phyloP scores from a whole-genome alignment of 495 filamentous ascomycete species.

The Terfezia boudieri region DNA sequence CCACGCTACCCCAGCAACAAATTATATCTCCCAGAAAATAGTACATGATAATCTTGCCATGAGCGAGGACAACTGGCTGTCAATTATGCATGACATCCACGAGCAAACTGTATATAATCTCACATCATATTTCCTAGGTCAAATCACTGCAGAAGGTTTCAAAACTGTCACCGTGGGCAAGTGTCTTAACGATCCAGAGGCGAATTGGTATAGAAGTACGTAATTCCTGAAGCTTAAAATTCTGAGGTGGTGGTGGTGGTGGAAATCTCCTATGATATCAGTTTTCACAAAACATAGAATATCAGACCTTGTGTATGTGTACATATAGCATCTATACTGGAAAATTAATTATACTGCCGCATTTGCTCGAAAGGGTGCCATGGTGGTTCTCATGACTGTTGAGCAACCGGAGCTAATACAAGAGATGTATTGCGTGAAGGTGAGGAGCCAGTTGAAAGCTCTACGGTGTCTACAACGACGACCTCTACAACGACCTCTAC shows the following conservation, averaged over 20 bases:
- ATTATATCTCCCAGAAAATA: slow-evolving; percentile 39
- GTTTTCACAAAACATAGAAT: neutral
- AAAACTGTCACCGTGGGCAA: slow-evolving; percentile 23
- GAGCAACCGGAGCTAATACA: neutral
- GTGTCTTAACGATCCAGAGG: slow-evolving; percentile 20
- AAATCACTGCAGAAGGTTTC: slow-evolving; percentile 28
- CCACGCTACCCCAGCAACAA: slow-evolving; percentile 29
- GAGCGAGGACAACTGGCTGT: slow-evolving; percentile 18
- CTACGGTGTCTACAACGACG: neutral
- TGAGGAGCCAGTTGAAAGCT: neutral
- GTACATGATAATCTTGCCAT: slow-evolving; percentile 12
- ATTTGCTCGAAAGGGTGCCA: neutral
- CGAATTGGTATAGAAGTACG: slow-evolving; percentile 25
- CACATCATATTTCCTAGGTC: slow-evolving; percentile 38
- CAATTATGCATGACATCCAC: slow-evolving; percentile 39
- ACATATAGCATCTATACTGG: no score
- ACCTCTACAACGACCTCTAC: neutral
- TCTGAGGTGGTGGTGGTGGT: neutral
- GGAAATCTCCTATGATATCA: neutral
- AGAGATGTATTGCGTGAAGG: neutral
- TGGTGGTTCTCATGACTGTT: neutral
- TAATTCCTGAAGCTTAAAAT: neutral
- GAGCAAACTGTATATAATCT: slow-evolving; percentile 44
- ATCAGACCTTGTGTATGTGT: neutral
- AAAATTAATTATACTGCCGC: no score